These are phyloP conservation scores for Diaporthe caulivora DNA, from an alignment of 2,329 filamentous ascomycete genomes.

Conservation along the genomic window DNA sequence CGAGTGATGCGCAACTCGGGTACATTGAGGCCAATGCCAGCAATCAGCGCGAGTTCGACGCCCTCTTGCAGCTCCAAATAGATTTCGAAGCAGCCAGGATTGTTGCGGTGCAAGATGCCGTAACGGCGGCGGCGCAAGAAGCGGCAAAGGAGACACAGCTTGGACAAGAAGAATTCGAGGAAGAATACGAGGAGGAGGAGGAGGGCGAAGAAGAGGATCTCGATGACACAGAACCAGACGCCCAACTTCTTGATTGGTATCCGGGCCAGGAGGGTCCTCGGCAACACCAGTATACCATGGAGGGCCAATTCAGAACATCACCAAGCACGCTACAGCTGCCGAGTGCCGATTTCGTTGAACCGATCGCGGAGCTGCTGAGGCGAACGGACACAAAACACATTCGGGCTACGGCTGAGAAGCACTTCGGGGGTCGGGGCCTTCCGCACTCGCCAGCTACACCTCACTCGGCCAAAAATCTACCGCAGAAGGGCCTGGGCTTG, in stretches of 20 bases:
- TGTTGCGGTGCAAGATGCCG: constrained; percentile 49
- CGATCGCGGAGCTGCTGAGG: constrained; percentile 76
- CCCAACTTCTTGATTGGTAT: constrained; percentile 43
- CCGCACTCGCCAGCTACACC: constrained; percentile 84
- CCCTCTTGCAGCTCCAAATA: constrained; percentile 66
- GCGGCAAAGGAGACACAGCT: constrained; percentile 47
- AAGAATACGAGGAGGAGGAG: constrained; percentile 51
- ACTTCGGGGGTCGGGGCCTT: constrained; percentile 82
- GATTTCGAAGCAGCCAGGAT: constrained; percentile 65
- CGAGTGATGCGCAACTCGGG: constrained; percentile 51
- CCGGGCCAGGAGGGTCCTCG: constrained; percentile 56
- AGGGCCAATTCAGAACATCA: constrained; percentile 80
- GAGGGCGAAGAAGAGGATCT: constrained; percentile 53
- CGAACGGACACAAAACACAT: constrained; percentile 81
- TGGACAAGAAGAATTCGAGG: constrained; percentile 48
- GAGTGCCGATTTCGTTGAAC: constrained; percentile 74
- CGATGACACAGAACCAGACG: constrained; percentile 48
- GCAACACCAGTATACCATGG: constrained; percentile 79
- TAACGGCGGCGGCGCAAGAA: constrained; percentile 1
- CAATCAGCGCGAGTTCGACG: constrained; percentile 67
- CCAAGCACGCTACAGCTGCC: constrained; percentile 84
- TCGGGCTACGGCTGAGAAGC: constrained; percentile 75
- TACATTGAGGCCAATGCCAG: constrained; percentile 64
- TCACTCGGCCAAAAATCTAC: constrained; percentile 63
- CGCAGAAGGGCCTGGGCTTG: constrained; percentile 75